Base-by-base conservation (phyloP, 805 yeast species). In the Yueomyces sinensis region DNA sequence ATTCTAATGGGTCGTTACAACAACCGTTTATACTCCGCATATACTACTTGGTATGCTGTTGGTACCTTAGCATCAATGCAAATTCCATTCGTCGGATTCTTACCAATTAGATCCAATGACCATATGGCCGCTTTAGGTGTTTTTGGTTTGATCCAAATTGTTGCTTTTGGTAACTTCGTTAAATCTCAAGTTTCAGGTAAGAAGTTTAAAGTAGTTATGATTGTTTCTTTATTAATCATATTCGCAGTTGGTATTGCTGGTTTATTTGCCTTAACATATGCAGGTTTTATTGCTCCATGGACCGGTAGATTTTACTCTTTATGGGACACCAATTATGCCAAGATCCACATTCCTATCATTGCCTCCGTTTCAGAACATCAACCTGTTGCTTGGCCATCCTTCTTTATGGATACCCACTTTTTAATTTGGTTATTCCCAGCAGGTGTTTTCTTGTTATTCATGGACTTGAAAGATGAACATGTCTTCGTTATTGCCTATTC, bases 331-430 rank as follows among this genome's bases (percentile, higher is more conserved):
- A 80, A 72, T 58, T 91, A 93, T 53, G 99, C 99, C 42, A 89
- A 87, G 65, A 82, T 91, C 45, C 98, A 91, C 56, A 91, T 91
- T 50, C 99, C 98, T 31, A 91, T 91, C 54, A 91, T 91, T 61
- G 98, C 99, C 2, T 87, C 96, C 3, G 98, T 91, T 27, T 83
- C 95, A 13, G 99, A 91, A 65, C 99, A 91, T 66, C 99, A 91
- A 68, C 99, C 99, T 39, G 89, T 97, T n/a, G 95, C 98, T 4
- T 91, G 99, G 99, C 94, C 97, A 9, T 76, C 96, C 11, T 93
- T 91, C 59, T 91, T 84, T 72, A 83, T 89, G 56, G 98, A 91
- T 58, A 78, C 91, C 34, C 82, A 76, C 50, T 73, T 89, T 68
- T 68, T 91, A 61, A 82, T 89, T 50, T 93, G 98, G 98, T 68